These are phyloP conservation scores for Penium margaritaceum DNA, from an alignment of 139 green algal genomes.

Conservation along the genomic window DNA sequence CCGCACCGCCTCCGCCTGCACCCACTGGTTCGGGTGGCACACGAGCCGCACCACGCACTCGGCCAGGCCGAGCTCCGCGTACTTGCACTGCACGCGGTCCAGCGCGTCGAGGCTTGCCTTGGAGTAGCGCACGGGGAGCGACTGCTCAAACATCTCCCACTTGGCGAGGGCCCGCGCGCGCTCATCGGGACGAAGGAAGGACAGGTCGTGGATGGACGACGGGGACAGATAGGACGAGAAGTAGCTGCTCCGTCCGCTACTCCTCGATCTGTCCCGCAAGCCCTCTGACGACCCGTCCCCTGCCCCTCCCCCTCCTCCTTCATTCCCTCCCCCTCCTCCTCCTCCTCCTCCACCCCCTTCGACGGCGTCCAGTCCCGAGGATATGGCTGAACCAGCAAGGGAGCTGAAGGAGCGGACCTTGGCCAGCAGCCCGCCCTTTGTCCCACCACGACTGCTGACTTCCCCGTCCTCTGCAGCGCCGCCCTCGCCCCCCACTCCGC, in stretches of 20 bases:
- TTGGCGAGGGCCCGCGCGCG: not conserved
- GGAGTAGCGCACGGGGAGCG: not conserved
- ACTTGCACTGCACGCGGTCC: constrained; percentile 9
- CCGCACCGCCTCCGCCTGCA: constrained; percentile 5
- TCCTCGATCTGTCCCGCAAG: not conserved
- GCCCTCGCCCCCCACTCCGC: too few relatives aligned
- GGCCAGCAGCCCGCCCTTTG: not conserved
- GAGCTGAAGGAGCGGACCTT: too few relatives aligned
- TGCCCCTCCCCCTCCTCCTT: too few relatives aligned
- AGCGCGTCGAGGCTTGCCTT: not conserved
- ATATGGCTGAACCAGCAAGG: not conserved
- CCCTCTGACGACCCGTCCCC: too few relatives aligned
- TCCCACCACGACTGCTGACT: too few relatives aligned
- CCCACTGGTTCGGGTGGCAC: not conserved
- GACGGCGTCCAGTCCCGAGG: not conserved
- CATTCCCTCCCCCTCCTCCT: not conserved
- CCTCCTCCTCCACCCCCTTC: not conserved
- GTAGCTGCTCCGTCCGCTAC: too few relatives aligned
- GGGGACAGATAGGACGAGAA: too few relatives aligned
- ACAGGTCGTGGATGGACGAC: not conserved
- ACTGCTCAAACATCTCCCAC: constrained; percentile 16
- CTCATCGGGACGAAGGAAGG: not conserved
- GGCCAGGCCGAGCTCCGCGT: not conserved
- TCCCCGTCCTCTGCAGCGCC: too few relatives aligned
- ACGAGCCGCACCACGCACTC: not conserved